Conservation (phyloP, 2,329 filamentous ascomycete species). For the Alternaria triticimaculans region DNA sequence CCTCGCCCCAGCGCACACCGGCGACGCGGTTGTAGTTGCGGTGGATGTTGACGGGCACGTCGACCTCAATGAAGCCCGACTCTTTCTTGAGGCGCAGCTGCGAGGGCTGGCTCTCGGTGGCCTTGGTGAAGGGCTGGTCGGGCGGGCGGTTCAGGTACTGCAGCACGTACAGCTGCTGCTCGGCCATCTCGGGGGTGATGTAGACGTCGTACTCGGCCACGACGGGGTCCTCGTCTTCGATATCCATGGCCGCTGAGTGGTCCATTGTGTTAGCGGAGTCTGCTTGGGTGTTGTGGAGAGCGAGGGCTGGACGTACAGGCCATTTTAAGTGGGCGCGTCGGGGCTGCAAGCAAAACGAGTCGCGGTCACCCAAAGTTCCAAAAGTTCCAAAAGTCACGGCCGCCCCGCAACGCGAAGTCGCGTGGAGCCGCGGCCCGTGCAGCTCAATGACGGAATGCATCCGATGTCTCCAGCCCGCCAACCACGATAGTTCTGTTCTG, state of each 20-base stretch:
- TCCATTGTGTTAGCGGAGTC: slow-evolving; percentile 6
- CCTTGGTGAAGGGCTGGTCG: slow-evolving; percentile 67
- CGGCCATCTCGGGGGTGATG: slow-evolving; percentile 75
- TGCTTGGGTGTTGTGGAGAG: not conserved
- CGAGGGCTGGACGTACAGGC: slow-evolving; percentile 31
- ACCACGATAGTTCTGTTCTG: slow-evolving; percentile 1
- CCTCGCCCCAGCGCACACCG: slow-evolving; percentile 82
- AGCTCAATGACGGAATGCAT: slow-evolving; percentile 38
- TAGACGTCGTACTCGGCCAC: slow-evolving; percentile 77
- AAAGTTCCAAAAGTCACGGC: slow-evolving; percentile 26
- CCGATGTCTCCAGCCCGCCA: slow-evolving; percentile 22
- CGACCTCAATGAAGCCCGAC: slow-evolving; percentile 87
- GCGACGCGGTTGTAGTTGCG: slow-evolving; percentile 82
- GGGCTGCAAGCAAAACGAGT: slow-evolving; percentile 9
- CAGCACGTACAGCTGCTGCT: slow-evolving; percentile 68
- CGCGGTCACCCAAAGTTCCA: slow-evolving; percentile 10
- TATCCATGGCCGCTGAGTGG: slow-evolving; percentile 28
- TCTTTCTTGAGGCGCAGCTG: slow-evolving; percentile 82
- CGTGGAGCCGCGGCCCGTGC: slow-evolving; percentile 26
- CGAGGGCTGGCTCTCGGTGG: slow-evolving; percentile 62
- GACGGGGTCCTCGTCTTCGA: slow-evolving; percentile 56
- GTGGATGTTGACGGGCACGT: slow-evolving; percentile 78
- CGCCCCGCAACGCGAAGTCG: slow-evolving; percentile 32
- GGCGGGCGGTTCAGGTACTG: slow-evolving; percentile 84
- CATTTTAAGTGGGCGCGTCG: slow-evolving; percentile 23